A percentile compares a stretch with the other conserved stretches of the same genome.
These are phyloP conservation scores for Wickerhamiella hasegawae DNA, from an alignment of 805 yeast species.

Conservation along the genomic window DNA sequence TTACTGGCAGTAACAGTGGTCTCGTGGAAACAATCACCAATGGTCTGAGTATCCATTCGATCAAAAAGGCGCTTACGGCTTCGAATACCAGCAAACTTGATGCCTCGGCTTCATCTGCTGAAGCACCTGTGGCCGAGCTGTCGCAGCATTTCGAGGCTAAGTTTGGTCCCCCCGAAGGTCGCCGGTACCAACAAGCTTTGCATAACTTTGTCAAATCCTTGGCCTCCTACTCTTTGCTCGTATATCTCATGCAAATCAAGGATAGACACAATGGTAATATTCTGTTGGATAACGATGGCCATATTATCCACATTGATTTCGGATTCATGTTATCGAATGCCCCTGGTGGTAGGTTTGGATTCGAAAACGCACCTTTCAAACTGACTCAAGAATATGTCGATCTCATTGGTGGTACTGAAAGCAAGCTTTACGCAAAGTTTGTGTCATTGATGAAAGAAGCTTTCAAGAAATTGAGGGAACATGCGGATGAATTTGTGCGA, in stretches of 20 bases:
- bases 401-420: conserved; percentile 62
- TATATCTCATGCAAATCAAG: conserved; percentile 81
- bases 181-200: conserved; percentile 56
- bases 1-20: conserved; percentile 83
- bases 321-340: conserved; percentile 86
- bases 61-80: conserved; percentile 80
- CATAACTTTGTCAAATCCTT: conserved; percentile 71
- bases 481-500: conserved; percentile 57
- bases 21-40: conserved; percentile 91
- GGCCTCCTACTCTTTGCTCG: conserved; percentile 87
- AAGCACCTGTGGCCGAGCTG: conserved; percentile 48
- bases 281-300: conserved; percentile 91
- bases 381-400: conserved; percentile 81
- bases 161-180: conserved; percentile 44
- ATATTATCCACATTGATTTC: conserved; percentile 79
- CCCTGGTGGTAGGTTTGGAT: conserved; percentile 67
- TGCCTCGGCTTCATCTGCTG: conserved; percentile 15
- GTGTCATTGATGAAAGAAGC: conserved; percentile 50
- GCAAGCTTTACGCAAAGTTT: conserved; percentile 45
- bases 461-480: conserved; percentile 55
- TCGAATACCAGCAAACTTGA: conserved; percentile 19
- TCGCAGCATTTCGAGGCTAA: conserved; percentile 63
- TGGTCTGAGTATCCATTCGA: conserved; percentile 85
- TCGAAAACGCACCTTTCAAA: conserved; percentile 96
- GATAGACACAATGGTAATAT: conserved; percentile 98